A percentile compares a stretch with the other conserved stretches of the same genome.
phyloP scores from a whole-genome alignment of 2,329 filamentous ascomycete species.

The Pseudogymnoascus sp. region DNA sequence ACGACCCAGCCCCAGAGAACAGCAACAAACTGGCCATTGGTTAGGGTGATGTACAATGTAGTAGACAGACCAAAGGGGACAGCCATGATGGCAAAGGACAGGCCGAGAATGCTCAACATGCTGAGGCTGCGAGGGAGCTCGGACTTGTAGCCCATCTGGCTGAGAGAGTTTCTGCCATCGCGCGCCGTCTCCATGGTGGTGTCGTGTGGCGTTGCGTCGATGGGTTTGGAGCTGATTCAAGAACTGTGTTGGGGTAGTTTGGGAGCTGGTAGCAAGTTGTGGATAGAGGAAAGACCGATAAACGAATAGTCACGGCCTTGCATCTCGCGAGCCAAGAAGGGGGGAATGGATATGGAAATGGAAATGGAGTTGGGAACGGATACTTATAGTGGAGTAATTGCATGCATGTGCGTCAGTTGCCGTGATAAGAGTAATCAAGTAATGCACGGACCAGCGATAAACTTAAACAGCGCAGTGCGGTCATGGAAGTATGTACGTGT shows the following conservation, averaged over 20 bases:
- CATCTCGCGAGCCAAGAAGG: not conserved
- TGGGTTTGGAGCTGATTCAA: not conserved
- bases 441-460: too few species aligned
- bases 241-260: not conserved
- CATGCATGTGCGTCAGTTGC: not conserved
- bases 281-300: not conserved
- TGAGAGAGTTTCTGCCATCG: not conserved
- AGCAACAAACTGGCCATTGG: constrained; percentile 59
- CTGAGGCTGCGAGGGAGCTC: constrained; percentile 58
- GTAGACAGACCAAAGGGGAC: constrained; percentile 60
- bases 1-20: constrained; percentile 63
- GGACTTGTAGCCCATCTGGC: constrained; percentile 52
- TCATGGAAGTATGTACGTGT: not conserved
- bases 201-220: not conserved
- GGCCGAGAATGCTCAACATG: constrained; percentile 60
- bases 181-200: not conserved
- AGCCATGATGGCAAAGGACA: constrained; percentile 67
- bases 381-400: not conserved
- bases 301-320: not conserved
- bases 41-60: constrained; percentile 58
- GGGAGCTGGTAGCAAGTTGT: not conserved
- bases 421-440: not conserved
- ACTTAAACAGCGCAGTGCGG: too few species aligned
- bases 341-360: not conserved
- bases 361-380: not conserved